phyloP scores from a whole-genome alignment of 371 early-diverging fungal species.

The Circinella umbellata region DNA sequence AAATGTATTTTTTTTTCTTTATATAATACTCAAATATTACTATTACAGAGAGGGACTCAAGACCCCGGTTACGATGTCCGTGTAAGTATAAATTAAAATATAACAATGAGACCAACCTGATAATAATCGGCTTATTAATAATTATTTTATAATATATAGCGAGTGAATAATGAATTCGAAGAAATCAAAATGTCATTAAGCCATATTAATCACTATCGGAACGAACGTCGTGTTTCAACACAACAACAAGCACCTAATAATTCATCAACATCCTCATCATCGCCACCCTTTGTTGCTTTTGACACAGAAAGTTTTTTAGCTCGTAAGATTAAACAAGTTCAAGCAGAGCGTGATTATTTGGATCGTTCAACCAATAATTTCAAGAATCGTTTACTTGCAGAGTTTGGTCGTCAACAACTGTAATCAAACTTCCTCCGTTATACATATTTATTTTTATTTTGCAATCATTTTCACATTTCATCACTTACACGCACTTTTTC shows the following conservation, averaged over 20 bases:
- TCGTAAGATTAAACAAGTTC: constrained; percentile 21
- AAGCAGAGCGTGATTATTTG: constrained; percentile 29
- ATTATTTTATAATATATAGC: constrained; percentile 6
- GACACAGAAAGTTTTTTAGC: constrained; percentile 17
- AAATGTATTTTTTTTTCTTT: not conserved
- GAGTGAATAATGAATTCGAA: constrained; percentile 29
- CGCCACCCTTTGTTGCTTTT: not conserved
- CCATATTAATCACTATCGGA: constrained; percentile 9
- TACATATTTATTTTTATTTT: not conserved
- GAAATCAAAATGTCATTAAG: constrained; percentile 21
- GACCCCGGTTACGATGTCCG: constrained; percentile 4
- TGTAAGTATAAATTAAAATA: constrained; percentile 3
- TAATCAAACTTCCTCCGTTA: not conserved
- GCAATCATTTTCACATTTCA: not conserved
- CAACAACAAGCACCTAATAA: not conserved
- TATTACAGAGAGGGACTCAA: not conserved
- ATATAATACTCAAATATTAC: not conserved
- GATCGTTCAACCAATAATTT: constrained; percentile 30
- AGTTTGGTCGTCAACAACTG: constrained; percentile 12
- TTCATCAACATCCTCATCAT: not conserved
- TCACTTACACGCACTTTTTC: not conserved
- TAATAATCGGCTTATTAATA: not conserved
- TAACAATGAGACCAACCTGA: not conserved
- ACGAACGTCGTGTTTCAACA: constrained; percentile 7
- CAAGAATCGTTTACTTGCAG: constrained; percentile 17